Evolutionary conservation across 768 basidiomycete genomes (phyloP).

Genomic region (Leccinum truebloodii): DNA sequence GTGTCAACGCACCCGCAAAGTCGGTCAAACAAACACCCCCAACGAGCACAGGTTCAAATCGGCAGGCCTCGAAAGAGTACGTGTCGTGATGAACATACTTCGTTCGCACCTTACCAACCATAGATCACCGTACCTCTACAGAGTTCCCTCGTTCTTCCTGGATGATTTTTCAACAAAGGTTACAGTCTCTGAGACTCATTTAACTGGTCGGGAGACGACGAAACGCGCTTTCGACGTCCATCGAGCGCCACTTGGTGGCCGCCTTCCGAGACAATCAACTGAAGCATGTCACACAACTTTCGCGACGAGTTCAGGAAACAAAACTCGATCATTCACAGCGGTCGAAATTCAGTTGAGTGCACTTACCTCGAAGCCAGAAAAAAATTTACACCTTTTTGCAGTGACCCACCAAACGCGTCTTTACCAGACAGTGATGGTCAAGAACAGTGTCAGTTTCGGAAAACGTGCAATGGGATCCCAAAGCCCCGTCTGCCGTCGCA

Average conservation of each 20-base stretch:
- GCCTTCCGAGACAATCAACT: not conserved
- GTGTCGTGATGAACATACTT: slow-evolving; percentile 15
- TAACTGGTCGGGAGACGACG: not conserved
- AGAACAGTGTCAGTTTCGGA: not conserved
- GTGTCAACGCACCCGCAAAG: slow-evolving; percentile 13
- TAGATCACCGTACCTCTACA: slow-evolving; percentile 6
- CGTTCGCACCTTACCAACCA: slow-evolving; percentile 13
- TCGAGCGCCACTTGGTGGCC: not conserved
- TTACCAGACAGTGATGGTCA: not conserved
- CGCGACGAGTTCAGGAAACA: not conserved
- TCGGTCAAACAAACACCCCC: slow-evolving; percentile 21
- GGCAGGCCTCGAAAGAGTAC: slow-evolving; percentile 12
- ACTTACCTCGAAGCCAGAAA: not conserved
- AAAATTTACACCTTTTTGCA: not conserved
- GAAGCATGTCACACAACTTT: not conserved
- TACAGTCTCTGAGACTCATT: not conserved
- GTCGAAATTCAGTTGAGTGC: slow-evolving; percentile 16
- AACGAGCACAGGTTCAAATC: not conserved
- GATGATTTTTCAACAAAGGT: slow-evolving; percentile 17
- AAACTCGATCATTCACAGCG: not conserved
- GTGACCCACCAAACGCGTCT: slow-evolving; percentile 1
- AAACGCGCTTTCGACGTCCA: not conserved
- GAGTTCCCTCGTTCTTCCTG: slow-evolving; percentile 22
- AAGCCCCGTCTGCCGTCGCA: not conserved
- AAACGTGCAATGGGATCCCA: not conserved